Conservation (phyloP, 208 protist genomes). For the Borovskyia barvae region DNA sequence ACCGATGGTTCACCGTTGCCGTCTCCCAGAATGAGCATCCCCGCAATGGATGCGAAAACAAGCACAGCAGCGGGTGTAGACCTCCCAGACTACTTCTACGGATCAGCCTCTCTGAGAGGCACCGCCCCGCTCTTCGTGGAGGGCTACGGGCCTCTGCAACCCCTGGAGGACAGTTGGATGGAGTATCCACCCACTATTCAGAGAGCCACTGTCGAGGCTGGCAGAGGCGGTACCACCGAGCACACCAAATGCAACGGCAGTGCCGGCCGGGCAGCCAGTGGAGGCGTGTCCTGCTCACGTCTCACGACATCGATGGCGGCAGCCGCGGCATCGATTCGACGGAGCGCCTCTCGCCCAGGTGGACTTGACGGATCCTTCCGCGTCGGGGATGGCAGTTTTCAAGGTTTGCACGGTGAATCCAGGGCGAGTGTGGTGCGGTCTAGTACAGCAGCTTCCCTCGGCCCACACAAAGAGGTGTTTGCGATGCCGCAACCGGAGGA, state of each 20-base stretch:
- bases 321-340: slow-evolving; percentile 10
- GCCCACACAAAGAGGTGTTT: slow-evolving; percentile 35
- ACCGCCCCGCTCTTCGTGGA: slow-evolving; percentile 50
- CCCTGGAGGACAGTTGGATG: slow-evolving; percentile 8
- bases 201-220: not conserved
- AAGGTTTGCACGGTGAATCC: not conserved
- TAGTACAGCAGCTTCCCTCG: not conserved
- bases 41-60: no score
- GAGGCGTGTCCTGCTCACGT: not conserved
- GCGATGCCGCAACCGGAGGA: slow-evolving; percentile 71
- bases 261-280: not conserved
- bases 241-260: not conserved
- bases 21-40: no score
- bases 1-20: not conserved
- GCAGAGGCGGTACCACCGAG: not conserved
- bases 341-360: slow-evolving; percentile 12
- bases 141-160: slow-evolving; percentile 56
- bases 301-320: slow-evolving; percentile 9
- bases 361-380: not conserved
- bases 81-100: slow-evolving; percentile 23
- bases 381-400: not conserved
- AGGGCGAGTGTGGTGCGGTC: not conserved
- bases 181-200: slow-evolving; percentile 21
- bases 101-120: not conserved
- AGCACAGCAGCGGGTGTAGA: not conserved